Evolutionary conservation across 257 asterid genomes (phyloP).

Genomic region (Coffea eugenioides): DNA sequence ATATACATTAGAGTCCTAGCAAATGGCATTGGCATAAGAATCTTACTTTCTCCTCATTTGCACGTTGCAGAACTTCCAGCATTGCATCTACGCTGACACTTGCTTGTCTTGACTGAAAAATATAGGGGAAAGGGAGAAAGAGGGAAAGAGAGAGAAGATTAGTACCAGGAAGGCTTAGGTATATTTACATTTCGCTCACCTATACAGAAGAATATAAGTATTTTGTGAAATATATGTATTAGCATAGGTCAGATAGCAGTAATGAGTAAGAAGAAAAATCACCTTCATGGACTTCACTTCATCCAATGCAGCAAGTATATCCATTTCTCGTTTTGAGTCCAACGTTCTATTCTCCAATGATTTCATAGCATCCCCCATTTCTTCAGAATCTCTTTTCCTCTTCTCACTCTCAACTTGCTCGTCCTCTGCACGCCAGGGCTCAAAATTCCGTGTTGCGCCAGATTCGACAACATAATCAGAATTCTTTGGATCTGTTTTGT

Average conservation of each 20-base stretch:
- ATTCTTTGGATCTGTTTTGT: conserved; percentile 90
- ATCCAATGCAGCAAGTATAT: conserved; percentile 82
- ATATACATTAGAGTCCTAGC: not conserved
- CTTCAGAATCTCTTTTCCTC: conserved; percentile 68
- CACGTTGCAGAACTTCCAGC: conserved; percentile 73
- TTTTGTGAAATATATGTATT: not conserved
- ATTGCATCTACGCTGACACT: conserved; percentile 81
- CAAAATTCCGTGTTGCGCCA: conserved; percentile 76
- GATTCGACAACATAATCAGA: conserved; percentile 86
- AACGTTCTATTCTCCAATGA: conserved; percentile 80
- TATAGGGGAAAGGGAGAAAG: not conserved
- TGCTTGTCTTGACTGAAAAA: conserved; percentile 76
- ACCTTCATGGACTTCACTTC: conserved; percentile 97
- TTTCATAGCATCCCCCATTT: conserved; percentile 98
- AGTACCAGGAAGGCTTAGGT: not conserved
- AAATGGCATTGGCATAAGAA: conserved; percentile 4
- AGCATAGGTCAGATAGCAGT: not conserved
- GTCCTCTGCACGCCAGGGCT: conserved; percentile 90
- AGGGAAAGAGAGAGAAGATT: not conserved
- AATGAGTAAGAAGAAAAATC: conserved; percentile 9
- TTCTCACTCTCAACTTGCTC: conserved; percentile 67
- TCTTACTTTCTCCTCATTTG: conserved; percentile 57
- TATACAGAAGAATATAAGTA: no score
- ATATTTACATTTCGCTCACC: not conserved
- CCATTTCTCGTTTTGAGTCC: conserved; percentile 92